phyloP scores from a whole-genome alignment of 352 stramenopile genomes.

The Saprolegnia parasitica region DNA sequence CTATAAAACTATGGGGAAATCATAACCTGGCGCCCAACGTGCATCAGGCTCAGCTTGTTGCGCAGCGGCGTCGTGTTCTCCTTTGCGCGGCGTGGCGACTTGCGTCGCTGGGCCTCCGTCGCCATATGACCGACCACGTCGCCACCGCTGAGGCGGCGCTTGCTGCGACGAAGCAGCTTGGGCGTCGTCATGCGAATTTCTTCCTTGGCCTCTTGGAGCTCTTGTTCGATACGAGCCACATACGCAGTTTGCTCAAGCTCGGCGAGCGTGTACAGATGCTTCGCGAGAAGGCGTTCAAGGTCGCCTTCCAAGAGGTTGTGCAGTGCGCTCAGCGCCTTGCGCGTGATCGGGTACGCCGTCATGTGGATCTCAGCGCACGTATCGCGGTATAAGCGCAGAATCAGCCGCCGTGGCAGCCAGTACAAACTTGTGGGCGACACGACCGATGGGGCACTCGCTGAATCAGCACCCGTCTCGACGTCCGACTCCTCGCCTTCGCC shows the following conservation, averaged over 20 bases:
- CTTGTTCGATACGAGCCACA: constrained; percentile 1
- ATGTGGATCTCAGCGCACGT: not conserved
- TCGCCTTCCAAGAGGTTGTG: constrained; percentile 23
- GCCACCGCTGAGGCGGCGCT: constrained; percentile 21
- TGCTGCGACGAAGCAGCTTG: constrained; percentile 19
- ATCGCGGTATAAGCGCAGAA: constrained; percentile 24
- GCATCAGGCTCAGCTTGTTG: constrained; percentile 14
- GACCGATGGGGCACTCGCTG: not conserved
- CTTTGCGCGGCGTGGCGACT: constrained; percentile 10
- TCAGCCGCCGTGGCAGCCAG: constrained; percentile 12
- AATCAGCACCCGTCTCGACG: not conserved
- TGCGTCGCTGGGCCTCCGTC: constrained; percentile 13
- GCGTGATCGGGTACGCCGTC: constrained; percentile 15
- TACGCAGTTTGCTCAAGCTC: constrained; percentile 1
- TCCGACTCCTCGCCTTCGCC: constrained; percentile 25
- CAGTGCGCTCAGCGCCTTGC: constrained; percentile 25
- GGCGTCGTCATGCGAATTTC: constrained; percentile 22
- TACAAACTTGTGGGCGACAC: constrained; percentile 10
- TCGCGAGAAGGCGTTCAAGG: constrained; percentile 6
- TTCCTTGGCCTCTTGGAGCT: constrained; percentile 10
- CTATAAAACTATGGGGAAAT: constrained; percentile 1
- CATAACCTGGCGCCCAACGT: constrained; percentile 9
- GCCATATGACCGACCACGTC: constrained; percentile 23
- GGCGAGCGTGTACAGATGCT: constrained; percentile 6
- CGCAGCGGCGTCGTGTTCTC: constrained; percentile 15